A percentile compares a stretch with the other conserved stretches of the same genome.
These are phyloP conservation scores for Ascochyta rabiei DNA, from an alignment of 2,329 filamentous ascomycete genomes.

Conservation along the genomic window DNA sequence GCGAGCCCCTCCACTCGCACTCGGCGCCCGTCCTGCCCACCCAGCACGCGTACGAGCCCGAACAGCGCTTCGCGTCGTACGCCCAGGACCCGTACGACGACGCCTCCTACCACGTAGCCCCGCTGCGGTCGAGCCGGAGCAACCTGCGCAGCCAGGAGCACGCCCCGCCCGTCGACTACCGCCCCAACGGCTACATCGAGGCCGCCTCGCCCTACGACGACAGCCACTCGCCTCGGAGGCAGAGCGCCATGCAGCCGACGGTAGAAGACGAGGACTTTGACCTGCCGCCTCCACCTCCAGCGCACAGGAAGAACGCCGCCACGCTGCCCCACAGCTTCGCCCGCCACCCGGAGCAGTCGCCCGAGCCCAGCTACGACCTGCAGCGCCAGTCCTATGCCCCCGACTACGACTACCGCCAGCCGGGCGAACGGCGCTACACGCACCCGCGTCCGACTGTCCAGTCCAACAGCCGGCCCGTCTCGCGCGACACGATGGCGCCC, in stretches of 20 bases:
- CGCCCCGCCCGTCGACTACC: conserved; percentile 40
- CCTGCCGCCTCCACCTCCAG: conserved; percentile 48
- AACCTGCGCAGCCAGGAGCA: conserved; percentile 32
- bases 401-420: conserved; percentile 32
- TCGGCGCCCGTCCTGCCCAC: conserved; percentile 53
- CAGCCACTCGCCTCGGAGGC: conserved; percentile 53
- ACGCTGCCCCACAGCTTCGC: conserved; percentile 37
- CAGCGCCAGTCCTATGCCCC: conserved; percentile 35
- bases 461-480: conserved; percentile 39
- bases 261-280: conserved; percentile 69
- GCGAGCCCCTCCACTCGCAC: conserved; percentile 50
- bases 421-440: conserved; percentile 43
- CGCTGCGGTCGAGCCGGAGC: conserved; percentile 39
- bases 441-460: conserved; percentile 30
- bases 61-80: conserved; percentile 23
- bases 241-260: conserved; percentile 63
- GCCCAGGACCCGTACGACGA: conserved; percentile 36
- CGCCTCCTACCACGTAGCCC: conserved; percentile 42
- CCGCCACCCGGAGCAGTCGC: conserved; percentile 37
- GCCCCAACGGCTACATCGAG: conserved; percentile 39
- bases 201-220: conserved; percentile 47
- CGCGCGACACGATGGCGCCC: conserved; percentile 42
- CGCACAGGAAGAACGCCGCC: conserved; percentile 45
- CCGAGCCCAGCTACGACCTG: conserved; percentile 29
- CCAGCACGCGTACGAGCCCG: conserved; percentile 33